Conservation (phyloP, 2,329 filamentous ascomycete genomes). For the Chaetomium strumarium region DNA sequence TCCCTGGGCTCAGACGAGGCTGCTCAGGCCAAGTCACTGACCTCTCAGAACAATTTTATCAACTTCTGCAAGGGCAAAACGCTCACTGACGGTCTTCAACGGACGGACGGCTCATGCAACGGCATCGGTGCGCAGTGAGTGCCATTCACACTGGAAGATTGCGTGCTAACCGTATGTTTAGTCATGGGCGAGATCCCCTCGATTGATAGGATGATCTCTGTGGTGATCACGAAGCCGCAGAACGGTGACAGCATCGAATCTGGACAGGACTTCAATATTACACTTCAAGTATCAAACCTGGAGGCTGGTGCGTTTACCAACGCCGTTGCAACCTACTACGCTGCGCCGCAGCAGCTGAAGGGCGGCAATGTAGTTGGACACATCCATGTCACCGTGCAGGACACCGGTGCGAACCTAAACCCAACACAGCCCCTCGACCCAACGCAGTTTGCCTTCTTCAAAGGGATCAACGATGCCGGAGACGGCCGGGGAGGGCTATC, state of each 20-base stretch:
- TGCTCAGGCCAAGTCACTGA: constrained; percentile 27
- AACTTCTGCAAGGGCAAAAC: constrained; percentile 53
- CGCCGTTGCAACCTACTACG: constrained; percentile 53
- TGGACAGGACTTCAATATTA: constrained; percentile 47
- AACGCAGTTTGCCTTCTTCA: constrained; percentile 39
- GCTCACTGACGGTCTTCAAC: constrained; percentile 56
- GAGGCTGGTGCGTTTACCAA: constrained; percentile 55
- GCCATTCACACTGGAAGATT: not conserved
- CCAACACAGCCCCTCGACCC: constrained; percentile 46
- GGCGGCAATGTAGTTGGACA: constrained; percentile 51
- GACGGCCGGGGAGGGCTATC: constrained; percentile 34
- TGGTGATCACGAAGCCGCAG: constrained; percentile 45
- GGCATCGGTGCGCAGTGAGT: constrained; percentile 44
- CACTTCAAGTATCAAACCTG: constrained; percentile 48
- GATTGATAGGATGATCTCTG: constrained; percentile 50
- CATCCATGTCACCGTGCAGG: constrained; percentile 54
- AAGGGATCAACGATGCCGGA: constrained; percentile 37
- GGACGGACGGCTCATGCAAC: constrained; percentile 55
- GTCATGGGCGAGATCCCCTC: constrained; percentile 55
- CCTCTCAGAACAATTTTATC: constrained; percentile 51
- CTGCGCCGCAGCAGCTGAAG: constrained; percentile 49
- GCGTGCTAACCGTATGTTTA: constrained; percentile 21
- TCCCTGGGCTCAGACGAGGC: constrained; percentile 28
- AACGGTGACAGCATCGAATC: constrained; percentile 42
- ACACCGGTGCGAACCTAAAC: constrained; percentile 45